Conservation (phyloP, 257 asterid species). For the Solanum stenotomum region DNA sequence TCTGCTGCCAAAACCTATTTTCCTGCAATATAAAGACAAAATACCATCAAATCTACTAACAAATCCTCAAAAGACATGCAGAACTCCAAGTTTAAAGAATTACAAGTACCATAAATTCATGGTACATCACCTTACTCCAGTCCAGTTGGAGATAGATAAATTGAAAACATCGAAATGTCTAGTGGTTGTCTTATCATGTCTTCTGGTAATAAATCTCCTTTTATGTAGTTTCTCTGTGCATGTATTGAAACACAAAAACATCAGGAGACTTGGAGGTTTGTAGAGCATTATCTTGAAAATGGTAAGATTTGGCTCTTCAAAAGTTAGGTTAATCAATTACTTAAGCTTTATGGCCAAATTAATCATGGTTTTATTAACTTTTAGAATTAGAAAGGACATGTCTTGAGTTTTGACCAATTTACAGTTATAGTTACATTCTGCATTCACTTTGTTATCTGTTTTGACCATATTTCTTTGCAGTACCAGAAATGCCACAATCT, state of each 20-base stretch:
- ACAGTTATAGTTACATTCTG: background rate
- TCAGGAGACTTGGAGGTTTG: background rate
- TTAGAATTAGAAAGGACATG: background rate
- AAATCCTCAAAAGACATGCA: too few relatives aligned
- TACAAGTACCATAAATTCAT: too few relatives aligned
- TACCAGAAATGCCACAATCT: constrained; percentile 18
- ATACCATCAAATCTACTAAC: too few relatives aligned
- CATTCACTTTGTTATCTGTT: background rate
- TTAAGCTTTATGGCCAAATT: background rate
- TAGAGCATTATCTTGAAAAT: background rate
- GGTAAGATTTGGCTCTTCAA: background rate
- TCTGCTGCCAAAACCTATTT: too few relatives aligned
- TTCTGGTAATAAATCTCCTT: background rate
- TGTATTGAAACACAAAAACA: background rate
- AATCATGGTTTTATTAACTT: background rate
- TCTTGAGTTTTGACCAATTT: background rate
- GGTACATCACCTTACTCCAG: too few relatives aligned
- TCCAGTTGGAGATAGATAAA: background rate
- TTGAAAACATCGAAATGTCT: background rate
- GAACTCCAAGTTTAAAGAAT: too few relatives aligned
- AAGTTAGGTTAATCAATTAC: background rate
- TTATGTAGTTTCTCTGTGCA: background rate
- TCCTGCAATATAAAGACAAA: too few relatives aligned
- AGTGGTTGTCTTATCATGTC: background rate
- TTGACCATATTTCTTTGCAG: background rate